Conservation (phyloP, 208 protist species). For the Trypanosoma melophagium region DNA sequence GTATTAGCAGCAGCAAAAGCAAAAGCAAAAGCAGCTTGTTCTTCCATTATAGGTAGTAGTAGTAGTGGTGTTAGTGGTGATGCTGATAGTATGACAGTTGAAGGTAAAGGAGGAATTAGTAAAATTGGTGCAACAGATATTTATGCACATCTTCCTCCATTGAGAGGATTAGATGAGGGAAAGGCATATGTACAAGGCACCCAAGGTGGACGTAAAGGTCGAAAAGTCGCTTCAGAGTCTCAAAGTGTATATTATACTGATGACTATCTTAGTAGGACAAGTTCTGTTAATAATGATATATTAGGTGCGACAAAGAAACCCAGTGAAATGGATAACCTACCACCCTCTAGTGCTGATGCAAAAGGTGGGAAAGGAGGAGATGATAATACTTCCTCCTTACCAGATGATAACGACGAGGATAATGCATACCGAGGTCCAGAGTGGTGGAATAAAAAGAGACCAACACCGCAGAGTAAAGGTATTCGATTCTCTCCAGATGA, state of each 20-base stretch:
- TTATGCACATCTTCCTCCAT: slow-evolving; percentile 4
- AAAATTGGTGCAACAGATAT: neutral
- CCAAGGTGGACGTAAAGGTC: neutral
- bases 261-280: too few species aligned
- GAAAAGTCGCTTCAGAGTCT: too few species aligned
- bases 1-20: neutral
- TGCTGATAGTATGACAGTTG: too few species aligned
- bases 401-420: neutral
- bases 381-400: neutral
- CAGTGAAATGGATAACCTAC: neutral
- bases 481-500: neutral
- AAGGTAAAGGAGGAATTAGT: neutral
- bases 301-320: neutral
- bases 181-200: neutral
- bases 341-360: too few species aligned
- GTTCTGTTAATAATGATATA: neutral
- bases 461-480: neutral
- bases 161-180: neutral
- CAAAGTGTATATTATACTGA: too few species aligned
- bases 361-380: neutral
- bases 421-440: neutral
- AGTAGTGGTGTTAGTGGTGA: too few species aligned
- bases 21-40: neutral
- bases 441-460: slow-evolving; percentile 9
- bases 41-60: too few species aligned